Percentiles rank a stretch among this genome's conserved stretches.
Conservation (phyloP, 2,329 filamentous ascomycete genomes). For the Scopulariopsis brevicaulis region DNA sequence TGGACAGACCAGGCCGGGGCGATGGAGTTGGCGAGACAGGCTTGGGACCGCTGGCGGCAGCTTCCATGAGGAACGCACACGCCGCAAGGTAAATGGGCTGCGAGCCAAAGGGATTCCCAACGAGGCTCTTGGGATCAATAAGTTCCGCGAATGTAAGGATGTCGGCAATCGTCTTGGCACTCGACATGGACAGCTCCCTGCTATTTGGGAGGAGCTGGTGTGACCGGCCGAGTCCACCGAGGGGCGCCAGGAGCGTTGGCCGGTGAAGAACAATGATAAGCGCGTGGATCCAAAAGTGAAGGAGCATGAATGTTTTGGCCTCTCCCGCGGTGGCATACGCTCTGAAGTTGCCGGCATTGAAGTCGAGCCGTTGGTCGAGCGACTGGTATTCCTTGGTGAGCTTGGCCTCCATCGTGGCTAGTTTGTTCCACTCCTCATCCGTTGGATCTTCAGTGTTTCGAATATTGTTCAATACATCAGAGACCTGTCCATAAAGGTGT, state of each 20-base stretch:
- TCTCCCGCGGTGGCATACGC: slow-evolving; percentile 71
- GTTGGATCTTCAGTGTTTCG: slow-evolving; percentile 64
- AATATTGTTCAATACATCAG: slow-evolving; percentile 75
- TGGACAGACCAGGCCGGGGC: slow-evolving; percentile 10
- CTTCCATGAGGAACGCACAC: slow-evolving; percentile 80
- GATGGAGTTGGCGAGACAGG: slow-evolving; percentile 44
- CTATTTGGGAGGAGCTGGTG: slow-evolving; percentile 70
- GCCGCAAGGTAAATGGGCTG: slow-evolving; percentile 89
- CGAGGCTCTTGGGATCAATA: slow-evolving; percentile 75
- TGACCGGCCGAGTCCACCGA: slow-evolving; percentile 45
- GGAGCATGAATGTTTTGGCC: slow-evolving; percentile 74
- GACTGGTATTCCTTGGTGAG: slow-evolving; percentile 62
- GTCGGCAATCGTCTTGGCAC: slow-evolving; percentile 83
- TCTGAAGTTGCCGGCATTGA: slow-evolving; percentile 79
- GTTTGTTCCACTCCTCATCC: slow-evolving; percentile 57
- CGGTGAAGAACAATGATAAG: slow-evolving; percentile 78
- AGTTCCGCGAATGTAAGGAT: slow-evolving; percentile 79
- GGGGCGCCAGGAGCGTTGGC: slow-evolving; percentile 69
- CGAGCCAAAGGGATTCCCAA: slow-evolving; percentile 80
- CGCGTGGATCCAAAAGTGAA: slow-evolving; percentile 85
- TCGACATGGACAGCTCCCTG: slow-evolving; percentile 73
- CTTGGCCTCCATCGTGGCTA: slow-evolving; percentile 70
- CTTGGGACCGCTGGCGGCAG: slow-evolving; percentile 57
- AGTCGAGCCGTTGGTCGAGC: slow-evolving; percentile 64
- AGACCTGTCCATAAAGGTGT: slow-evolving; percentile 74